Base-by-base conservation (phyloP, 306 rosid genomes). In the Gastrolobium villosum region DNA sequence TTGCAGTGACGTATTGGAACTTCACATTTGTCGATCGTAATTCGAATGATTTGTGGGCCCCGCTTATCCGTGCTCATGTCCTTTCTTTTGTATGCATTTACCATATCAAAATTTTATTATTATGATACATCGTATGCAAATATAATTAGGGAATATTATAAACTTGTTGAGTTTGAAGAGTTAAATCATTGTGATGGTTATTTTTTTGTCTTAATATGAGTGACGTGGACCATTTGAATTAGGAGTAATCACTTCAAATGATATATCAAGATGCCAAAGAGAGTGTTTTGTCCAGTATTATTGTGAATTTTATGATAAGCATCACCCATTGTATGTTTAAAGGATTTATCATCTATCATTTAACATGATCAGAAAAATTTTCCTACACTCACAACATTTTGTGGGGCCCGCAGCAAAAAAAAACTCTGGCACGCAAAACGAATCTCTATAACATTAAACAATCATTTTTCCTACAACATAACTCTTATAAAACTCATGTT, bases 11-110 rank as follows among this genome's bases (percentile, higher is more conserved):
- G 76, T 65, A 62, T 83, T 70, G 85, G 78, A 75, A 44, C 84
- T 84, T 82, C 48, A 83, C 44, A 67, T 45, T 70, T 41, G 83
- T 79, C 40, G 6, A 69, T 72, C 35, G 4, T 55, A 7, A 55
- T n/a, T 30, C 30, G 86, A 62, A 83, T 79, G 75, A 57, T 73
- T 39, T 81, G 79, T 75, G 84, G 81, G 90, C 70, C 46, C 90
- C 86, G 65, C 60, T 3, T 37, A 63, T 9, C 71, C 32, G 50
- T 52, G 34, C 31, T 80, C 40, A 53, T 70, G 91, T 87, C 89
- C 68, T 77, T 81, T 85, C 68, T 37, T 10, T 56, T 83, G 86
- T 67, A 31, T 64, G 43, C 54, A 50, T 56, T 77, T 79, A 36
- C 74, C 61, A 28, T 6, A 30, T 9, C 39, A 56, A 9, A 55